Evolutionary conservation across 208 protist species (phyloP).

Genomic region (Kentomonas sorsogonicus): DNA sequence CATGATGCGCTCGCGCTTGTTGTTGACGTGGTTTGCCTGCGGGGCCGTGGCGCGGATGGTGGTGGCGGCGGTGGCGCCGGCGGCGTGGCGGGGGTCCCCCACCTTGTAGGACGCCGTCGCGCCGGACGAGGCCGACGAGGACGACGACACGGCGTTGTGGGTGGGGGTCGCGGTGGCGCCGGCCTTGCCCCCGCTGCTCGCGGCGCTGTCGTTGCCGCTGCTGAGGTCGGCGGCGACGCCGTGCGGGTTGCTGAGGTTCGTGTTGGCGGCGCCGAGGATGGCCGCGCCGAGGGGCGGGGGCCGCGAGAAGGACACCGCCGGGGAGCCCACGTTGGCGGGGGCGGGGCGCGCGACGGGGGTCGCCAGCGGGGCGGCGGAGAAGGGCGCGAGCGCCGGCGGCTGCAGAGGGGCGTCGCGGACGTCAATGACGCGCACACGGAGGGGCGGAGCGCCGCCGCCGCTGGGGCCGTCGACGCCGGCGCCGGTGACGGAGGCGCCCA

Average conservation of each 20-base stretch:
- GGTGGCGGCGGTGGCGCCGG: too few relatives aligned
- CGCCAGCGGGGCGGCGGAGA: too few relatives aligned
- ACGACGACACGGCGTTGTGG: too few relatives aligned
- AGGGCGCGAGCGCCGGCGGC: too few relatives aligned
- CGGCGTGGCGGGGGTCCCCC: too few relatives aligned
- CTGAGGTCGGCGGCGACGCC: background rate
- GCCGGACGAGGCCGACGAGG: too few relatives aligned
- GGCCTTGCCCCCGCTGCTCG: background rate
- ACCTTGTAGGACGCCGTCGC: too few relatives aligned
- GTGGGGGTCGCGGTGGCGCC: background rate
- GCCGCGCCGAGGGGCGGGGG: background rate
- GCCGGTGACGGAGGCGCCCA: constrained; percentile 1
- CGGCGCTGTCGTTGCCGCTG: background rate
- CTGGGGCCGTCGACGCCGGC: background rate
- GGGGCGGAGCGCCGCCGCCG: background rate
- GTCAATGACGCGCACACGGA: too few relatives aligned
- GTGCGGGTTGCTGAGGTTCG: background rate
- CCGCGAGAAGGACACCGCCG: background rate
- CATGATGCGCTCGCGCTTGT: too few relatives aligned
- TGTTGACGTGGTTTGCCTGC: too few relatives aligned
- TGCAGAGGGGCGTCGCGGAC: too few relatives aligned
- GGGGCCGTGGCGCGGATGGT: too few relatives aligned
- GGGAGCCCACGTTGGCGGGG: background rate
- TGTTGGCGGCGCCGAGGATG: background rate
- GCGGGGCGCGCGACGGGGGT: background rate